Evolutionary conservation across 208 protist species (phyloP), one percentile per base, ranked within the genome.

Genomic region (Trypanosoma mega): DNA sequence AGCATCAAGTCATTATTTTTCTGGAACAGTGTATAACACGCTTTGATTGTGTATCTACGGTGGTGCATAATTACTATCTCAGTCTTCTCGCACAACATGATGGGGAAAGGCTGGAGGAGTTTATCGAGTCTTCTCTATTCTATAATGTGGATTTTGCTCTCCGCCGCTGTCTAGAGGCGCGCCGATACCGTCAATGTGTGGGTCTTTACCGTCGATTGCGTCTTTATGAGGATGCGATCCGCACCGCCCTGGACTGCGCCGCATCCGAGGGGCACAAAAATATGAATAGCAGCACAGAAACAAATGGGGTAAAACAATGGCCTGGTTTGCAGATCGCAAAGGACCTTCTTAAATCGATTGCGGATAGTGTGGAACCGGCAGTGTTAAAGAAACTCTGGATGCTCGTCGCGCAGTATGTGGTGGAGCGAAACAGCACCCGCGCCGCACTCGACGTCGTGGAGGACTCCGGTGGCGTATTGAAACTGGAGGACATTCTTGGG

Each of bases 401-500:
- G 26, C 53, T 80, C 8, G 93, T 98, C 30, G 97, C 95, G 33
- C 62, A 88, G 27, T 76, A 90, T 50, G 89, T 96, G 31, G 79
- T 98, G 27, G 80, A 93, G 37, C 63, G 83, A 36, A 58, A 91
- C 24, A 78, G 89, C 50, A 90, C 93, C 26, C 80, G 85, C 41
- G 81, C 85, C n/a, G 86, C 79, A 5, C 87, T 94, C 24, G 63
- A 57, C 20, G 63, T 95, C 31, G 76, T 95, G 45, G 69, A 76
- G 26, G 69, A 84, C 49, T 89, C 82, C n/a, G 67, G 73, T 31
- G 76, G 74, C 51, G 45, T 88, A 26, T 72, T 99, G 36, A 92
- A 88, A 52, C 92, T 98, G 20, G 96, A 98, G 71, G 98, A 99
- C 65, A 87, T 99, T 30, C 75, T 99, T 26, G 91, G 80, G 18